phyloP scores from a whole-genome alignment of 208 protist species.

The Trypanosoma vivax region DNA sequence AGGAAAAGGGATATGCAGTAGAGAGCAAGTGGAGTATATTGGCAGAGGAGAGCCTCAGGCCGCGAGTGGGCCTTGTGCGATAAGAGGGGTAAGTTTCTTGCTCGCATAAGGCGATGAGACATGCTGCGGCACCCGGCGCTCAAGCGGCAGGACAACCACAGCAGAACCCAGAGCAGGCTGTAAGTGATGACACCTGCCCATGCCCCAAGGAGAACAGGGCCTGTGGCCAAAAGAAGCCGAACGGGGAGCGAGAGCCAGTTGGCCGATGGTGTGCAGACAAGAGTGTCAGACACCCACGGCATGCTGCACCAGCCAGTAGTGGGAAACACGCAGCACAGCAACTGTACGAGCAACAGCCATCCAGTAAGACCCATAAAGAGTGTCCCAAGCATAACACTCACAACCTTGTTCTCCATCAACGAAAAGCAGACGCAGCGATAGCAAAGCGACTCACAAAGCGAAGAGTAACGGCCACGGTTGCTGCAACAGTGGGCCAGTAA shows the following conservation, averaged over 20 bases:
- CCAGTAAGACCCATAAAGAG: constrained; percentile 2
- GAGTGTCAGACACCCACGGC: constrained; percentile 12
- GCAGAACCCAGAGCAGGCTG: neutral
- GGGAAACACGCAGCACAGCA: constrained; percentile 8
- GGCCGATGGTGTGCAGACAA: constrained; percentile 1
- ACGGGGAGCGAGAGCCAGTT: neutral
- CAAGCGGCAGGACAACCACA: neutral
- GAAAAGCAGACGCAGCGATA: neutral
- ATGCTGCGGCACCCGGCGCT: neutral
- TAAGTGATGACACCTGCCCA: constrained; percentile 4
- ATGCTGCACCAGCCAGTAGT: neutral
- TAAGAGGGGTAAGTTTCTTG: neutral
- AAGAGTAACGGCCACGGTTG: neutral
- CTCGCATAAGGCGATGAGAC: neutral
- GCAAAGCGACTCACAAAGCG: neutral
- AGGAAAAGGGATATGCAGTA: neutral
- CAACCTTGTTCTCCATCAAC: neutral
- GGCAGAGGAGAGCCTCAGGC: neutral
- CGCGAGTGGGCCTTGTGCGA: neutral
- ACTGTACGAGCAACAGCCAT: constrained; percentile 4
- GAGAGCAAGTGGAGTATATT: neutral
- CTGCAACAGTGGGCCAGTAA: too few species aligned
- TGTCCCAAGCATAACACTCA: constrained; percentile 4
- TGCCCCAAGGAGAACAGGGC: constrained; percentile 5
- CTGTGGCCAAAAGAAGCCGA: neutral